Evolutionary conservation across 1,284 basidiomycete genomes (phyloP).

Genomic region (Somion occarium): DNA sequence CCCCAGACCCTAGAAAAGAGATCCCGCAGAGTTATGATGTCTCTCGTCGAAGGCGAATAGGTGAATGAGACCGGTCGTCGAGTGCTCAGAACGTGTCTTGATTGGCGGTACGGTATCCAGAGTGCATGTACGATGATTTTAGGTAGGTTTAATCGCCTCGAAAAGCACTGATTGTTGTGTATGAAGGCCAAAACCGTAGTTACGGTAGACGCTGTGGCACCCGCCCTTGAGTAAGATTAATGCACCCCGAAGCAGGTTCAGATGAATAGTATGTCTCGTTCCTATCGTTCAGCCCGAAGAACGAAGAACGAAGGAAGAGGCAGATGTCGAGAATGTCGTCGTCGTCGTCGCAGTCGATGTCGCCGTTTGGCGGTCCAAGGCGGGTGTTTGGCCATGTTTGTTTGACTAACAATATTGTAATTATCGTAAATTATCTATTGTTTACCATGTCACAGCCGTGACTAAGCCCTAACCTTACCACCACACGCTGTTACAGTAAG

Average conservation of each 20-base stretch:
- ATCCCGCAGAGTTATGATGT: not conserved
- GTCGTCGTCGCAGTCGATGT: constrained; percentile 1
- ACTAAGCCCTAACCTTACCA: not conserved
- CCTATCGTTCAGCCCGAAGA: too few species aligned
- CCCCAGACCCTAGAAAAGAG: not conserved
- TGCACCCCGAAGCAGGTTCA: not conserved
- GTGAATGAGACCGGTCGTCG: not conserved
- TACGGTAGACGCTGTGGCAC: not conserved
- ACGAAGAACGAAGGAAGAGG: not conserved
- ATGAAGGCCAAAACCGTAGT: not conserved
- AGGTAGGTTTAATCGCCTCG: not conserved
- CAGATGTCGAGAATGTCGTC: not conserved
- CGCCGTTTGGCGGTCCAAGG: not conserved
- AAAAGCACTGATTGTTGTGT: not conserved
- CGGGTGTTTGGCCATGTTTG: constrained; percentile 1
- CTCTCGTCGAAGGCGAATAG: not conserved
- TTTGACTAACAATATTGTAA: not conserved
- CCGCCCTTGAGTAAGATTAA: not conserved
- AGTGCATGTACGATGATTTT: not conserved
- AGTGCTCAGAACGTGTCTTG: not conserved
- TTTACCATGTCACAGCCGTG: not conserved
- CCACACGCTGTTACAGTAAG: not conserved
- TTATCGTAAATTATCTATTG: not conserved
- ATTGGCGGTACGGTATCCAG: not conserved
- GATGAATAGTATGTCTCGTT: not conserved